phyloP scores from a whole-genome alignment of 352 stramenopile species.

The Hyaloperonospora brassicae region DNA sequence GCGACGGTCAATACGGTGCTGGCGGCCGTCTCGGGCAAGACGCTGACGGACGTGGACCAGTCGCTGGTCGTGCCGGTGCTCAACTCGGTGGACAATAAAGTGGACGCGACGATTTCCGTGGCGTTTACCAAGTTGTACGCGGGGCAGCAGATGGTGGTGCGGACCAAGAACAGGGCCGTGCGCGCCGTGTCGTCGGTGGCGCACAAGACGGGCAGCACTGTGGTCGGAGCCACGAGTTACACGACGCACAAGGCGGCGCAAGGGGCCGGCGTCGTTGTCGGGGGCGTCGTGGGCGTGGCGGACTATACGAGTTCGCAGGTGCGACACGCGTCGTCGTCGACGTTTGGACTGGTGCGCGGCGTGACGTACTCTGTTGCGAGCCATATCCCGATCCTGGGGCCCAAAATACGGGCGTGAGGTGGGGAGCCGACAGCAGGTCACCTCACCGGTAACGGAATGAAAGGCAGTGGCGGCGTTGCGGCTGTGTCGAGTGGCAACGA shows the following conservation, averaged over 20 bases:
- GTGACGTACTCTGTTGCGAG: conserved; percentile 51
- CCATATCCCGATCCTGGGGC: conserved; percentile 52
- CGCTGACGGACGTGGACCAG: conserved; percentile 49
- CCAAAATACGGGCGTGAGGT: conserved; percentile 62
- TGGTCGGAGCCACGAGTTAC: conserved; percentile 49
- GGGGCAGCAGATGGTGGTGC: conserved; percentile 52
- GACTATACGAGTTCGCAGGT: conserved; percentile 57
- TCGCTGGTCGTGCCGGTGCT: conserved; percentile 48
- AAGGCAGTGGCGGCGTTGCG: conserved; percentile 16
- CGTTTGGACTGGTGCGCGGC: conserved; percentile 41
- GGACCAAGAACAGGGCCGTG: conserved; percentile 56
- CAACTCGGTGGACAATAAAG: conserved; percentile 58
- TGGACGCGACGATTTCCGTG: conserved; percentile 56
- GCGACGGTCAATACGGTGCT: conserved; percentile 58
- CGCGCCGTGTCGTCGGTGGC: conserved; percentile 28
- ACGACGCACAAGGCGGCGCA: conserved; percentile 35
- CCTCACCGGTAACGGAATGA: conserved; percentile 34
- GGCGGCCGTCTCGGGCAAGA: conserved; percentile 50
- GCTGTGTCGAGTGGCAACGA: conserved; percentile 15
- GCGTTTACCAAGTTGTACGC: conserved; percentile 59
- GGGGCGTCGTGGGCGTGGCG: conserved; percentile 34
- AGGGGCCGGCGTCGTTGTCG: conserved; percentile 25
- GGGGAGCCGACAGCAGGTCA: conserved; percentile 31
- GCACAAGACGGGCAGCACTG: conserved; percentile 35
- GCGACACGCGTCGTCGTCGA: conserved; percentile 59